Base-by-base conservation (phyloP, 768 basidiomycete species). In the Naganishia onofrii region DNA sequence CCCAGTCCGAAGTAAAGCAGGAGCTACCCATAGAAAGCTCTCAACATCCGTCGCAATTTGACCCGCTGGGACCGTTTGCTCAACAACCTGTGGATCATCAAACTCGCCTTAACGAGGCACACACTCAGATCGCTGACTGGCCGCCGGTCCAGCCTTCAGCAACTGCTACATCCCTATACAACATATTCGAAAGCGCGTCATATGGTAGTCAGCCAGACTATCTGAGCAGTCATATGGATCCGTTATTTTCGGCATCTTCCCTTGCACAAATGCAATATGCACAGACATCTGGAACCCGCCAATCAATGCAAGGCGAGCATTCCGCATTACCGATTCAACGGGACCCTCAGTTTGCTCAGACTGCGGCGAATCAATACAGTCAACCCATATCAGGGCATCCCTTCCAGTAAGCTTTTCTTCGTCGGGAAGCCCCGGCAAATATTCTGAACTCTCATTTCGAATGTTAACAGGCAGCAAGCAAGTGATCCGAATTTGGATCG, bases 61-160 rank as follows among this genome's bases (percentile, higher is more conserved):
- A 58, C 34, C 29, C 38, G n/a, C 57, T 58, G 3, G 57, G 57
- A 2, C 21, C 57, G 7, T 58, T 58, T 23, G 57, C 57, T 19
- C 57, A 58, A 38, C 57, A 58, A n/a, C 42, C 42, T 17, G 34
- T n/a, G 9, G 21, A 19, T 19, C 17, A 58, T 19, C 21, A n/a
- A 3, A 2, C 1, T 8, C 15, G 34, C 19, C n/a, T 36, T 8
- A 3, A 29, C 42, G 26, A 63, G 38, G 15, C 42, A 10, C 60
- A 21, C 6, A 2, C 15, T 26, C 60, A 63, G 12, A 28, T 15
- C 36, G 15, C 57, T n/a, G 34, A 38, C 6, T 36, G 8, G 5
- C 23, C 38, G n/a, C 6, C n/a, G 3, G 23, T 1, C 48, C 21
- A n/a, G 48, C 48, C 4, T 6, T 3, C 48, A 12, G 21, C 48